A percentile compares a stretch with the other conserved stretches of the same genome.
These are phyloP conservation scores for Linnemannia schmuckeri DNA, from an alignment of 192 early-diverging fungal species.

Conservation along the genomic window DNA sequence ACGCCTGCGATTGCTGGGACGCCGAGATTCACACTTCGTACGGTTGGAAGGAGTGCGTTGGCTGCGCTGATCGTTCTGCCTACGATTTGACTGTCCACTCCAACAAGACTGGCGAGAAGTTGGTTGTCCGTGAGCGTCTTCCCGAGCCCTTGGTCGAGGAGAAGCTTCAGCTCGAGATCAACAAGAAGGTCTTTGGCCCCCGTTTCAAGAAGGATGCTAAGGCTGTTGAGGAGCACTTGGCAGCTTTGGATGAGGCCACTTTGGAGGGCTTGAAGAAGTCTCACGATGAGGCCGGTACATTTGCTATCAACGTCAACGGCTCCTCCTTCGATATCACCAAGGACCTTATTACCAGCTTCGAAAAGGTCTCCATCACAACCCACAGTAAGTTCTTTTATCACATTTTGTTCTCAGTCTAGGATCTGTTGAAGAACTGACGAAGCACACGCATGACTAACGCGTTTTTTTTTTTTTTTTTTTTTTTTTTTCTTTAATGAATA, in stretches of 20 bases:
- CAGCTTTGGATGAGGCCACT: conserved; percentile 63
- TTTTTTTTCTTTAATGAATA: not conserved
- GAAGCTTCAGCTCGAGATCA: conserved; percentile 85
- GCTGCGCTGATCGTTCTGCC: conserved; percentile 98
- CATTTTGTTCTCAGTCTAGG: not conserved
- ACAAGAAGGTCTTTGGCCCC: conserved; percentile 96
- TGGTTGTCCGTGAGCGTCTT: conserved; percentile 92
- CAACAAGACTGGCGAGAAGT: conserved; percentile 89
- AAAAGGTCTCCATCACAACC: conserved; percentile 44
- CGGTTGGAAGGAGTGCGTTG: conserved; percentile 99
- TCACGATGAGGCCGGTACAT: conserved; percentile 63
- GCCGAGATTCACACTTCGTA: conserved; percentile 94
- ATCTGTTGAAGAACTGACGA: not conserved
- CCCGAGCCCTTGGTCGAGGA: conserved; percentile 85
- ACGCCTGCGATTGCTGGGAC: conserved; percentile 99
- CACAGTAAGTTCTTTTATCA: conserved; percentile 20
- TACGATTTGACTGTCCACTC: conserved; percentile 96
- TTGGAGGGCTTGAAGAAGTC: conserved; percentile 72
- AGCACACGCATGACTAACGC: not conserved
- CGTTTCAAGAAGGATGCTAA: conserved; percentile 93
- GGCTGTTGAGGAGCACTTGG: conserved; percentile 85
- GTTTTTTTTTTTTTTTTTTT: not conserved
- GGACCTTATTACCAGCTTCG: conserved; percentile 51
- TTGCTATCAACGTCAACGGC: conserved; percentile 72
- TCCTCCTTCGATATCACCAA: conserved; percentile 73